Evolutionary conservation across 2,329 filamentous ascomycete species (phyloP).

Genomic region (Phaeosphaeria sp.): DNA sequence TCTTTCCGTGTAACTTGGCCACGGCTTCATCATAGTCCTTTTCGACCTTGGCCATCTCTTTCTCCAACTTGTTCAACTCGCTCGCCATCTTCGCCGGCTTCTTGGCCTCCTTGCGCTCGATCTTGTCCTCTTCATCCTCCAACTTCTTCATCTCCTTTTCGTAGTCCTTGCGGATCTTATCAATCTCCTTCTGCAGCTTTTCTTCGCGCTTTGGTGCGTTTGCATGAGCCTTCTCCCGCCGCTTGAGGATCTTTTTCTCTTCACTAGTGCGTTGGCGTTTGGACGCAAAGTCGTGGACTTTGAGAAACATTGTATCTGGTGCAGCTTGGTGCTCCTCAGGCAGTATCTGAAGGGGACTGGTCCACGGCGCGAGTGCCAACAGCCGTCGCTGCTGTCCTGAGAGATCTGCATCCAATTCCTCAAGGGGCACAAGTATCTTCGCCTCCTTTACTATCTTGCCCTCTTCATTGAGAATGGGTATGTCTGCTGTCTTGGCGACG

Average conservation of each 20-base stretch:
- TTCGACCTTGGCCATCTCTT: neutral
- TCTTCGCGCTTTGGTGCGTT: neutral
- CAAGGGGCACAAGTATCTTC: neutral
- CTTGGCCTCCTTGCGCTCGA: neutral
- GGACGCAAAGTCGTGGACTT: constrained; percentile 3
- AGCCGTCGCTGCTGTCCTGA: constrained; percentile 2
- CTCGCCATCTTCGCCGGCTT: constrained; percentile 3
- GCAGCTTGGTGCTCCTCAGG: neutral
- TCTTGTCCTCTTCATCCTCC: constrained; percentile 1
- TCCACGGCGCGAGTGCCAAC: constrained; percentile 1
- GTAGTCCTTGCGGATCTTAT: neutral
- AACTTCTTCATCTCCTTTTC: constrained; percentile 3
- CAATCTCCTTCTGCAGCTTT: constrained; percentile 5
- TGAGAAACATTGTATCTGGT: neutral
- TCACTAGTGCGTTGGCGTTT: constrained; percentile 6
- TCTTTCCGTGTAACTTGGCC: neutral
- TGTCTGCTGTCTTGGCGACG: constrained; percentile 3
- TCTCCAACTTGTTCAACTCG: neutral
- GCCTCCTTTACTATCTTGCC: constrained; percentile 3
- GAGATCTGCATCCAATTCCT: neutral
- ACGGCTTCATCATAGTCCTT: constrained; percentile 1
- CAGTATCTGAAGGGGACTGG: neutral
- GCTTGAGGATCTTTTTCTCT: constrained; percentile 2
- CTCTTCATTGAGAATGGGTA: constrained; percentile 4
- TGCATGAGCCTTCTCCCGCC: neutral